Base-by-base conservation (phyloP, 345 rosid species). In the Sonneratia caseolaris region DNA sequence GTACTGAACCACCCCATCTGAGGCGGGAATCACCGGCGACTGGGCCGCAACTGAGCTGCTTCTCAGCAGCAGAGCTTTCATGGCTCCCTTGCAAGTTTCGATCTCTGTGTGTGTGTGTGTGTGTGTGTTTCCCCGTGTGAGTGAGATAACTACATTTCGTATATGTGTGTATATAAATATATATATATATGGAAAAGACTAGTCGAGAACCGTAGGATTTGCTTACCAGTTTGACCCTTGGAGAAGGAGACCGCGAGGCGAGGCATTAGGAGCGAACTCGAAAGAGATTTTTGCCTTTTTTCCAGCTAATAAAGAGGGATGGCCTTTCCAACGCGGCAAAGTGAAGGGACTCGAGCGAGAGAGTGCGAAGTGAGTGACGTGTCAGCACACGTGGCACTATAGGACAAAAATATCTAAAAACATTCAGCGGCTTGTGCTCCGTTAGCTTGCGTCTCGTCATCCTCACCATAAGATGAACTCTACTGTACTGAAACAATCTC, bases 11-110 rank as follows among this genome's bases (percentile, higher is more conserved):
- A 74, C 19, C 38, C 68, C 80, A 11, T 86, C 69, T 0, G 89
- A 78, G 67, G 78, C 70, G 21, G 84, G 45, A 4, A 73, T 64
- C 15, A 76, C 76, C 59, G 79, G 73, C 48, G 77, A 37, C 21
- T 68, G 79, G 57, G 75, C 76, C 72, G 86, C 81, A 70, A 83
- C 70, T 42, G 92, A 91, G 73, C 89, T 87, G 70, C 89, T 79
- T 79, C 97, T 78, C 37, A 86, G 14, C 61, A 89, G 71, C 69
- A 75, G 53, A 71, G 86, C 78, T 75, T 86, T 82, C 98, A 90
- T 93, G 70, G 75, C 78, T 53, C 0, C 66, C 15, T 61, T 61
- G 36, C 5, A 13, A 47, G n/a, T n/a, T n/a, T n/a, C n/a, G n/a
- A n/a, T n/a, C n/a, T n/a, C n/a, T n/a, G n/a, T n/a, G n/a, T n/a